Evolutionary conservation across 1,284 basidiomycete species (phyloP).

Genomic region (Leucoagaricus sp.): DNA sequence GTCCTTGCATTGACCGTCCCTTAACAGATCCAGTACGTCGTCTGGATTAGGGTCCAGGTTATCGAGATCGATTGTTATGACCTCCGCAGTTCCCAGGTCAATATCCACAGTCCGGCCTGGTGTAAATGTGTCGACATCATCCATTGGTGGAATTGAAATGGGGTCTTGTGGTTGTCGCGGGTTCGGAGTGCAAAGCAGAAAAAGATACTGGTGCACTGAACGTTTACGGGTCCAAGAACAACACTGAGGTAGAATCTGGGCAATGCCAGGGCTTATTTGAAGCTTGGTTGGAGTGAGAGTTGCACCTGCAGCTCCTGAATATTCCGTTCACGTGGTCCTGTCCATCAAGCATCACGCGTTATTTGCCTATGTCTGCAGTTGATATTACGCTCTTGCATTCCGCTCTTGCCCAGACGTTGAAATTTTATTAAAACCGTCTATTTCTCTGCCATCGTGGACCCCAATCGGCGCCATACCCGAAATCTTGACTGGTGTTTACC

Average conservation of each 20-base stretch:
- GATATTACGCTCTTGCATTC: not conserved
- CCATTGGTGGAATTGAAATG: slow-evolving; percentile 27
- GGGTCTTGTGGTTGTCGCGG: not conserved
- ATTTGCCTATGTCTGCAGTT: not conserved
- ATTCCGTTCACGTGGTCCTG: slow-evolving; percentile 8
- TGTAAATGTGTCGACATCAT: slow-evolving; percentile 26
- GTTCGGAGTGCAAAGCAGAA: not conserved
- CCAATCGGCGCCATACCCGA: not conserved
- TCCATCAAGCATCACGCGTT: slow-evolving; percentile 1
- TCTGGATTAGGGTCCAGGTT: slow-evolving; percentile 73
- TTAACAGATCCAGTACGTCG: slow-evolving; percentile 71
- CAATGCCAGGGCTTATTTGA: not conserved
- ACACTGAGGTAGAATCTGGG: not conserved
- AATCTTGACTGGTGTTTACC: not conserved
- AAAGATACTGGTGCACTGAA: not conserved
- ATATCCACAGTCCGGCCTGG: slow-evolving; percentile 59
- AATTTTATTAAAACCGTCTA: too few species aligned
- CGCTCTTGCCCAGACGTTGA: too few species aligned
- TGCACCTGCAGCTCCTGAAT: not conserved
- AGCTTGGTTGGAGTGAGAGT: not conserved
- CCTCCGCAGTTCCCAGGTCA: slow-evolving; percentile 75
- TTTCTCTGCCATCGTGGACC: not conserved
- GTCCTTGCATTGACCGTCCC: slow-evolving; percentile 66
- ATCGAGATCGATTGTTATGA: slow-evolving; percentile 80
- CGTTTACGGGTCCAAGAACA: not conserved